A percentile compares a stretch with the other conserved stretches of the same genome.
These are phyloP conservation scores for Xylaria arbuscula DNA, from an alignment of 2,329 filamentous ascomycete genomes.

Conservation along the genomic window DNA sequence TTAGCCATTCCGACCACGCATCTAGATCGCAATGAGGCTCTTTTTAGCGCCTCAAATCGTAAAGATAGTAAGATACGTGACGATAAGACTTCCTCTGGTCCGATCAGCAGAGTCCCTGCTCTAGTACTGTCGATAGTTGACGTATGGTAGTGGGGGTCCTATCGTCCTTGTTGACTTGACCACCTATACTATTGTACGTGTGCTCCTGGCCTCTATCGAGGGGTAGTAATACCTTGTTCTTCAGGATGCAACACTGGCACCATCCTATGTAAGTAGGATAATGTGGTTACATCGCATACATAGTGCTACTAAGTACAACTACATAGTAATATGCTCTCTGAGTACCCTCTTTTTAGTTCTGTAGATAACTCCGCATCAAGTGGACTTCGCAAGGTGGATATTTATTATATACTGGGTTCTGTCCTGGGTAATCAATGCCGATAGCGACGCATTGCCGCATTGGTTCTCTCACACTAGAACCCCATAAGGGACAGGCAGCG, in stretches of 20 bases:
- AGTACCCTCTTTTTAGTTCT: background rate
- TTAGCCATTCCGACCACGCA: background rate
- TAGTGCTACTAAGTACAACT: background rate
- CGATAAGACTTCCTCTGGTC: constrained; percentile 4
- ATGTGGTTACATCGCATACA: constrained; percentile 28
- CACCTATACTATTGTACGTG: background rate
- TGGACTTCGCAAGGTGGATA: constrained; percentile 13
- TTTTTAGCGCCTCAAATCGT: too few species aligned
- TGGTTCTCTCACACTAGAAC: background rate
- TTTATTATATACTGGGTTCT: background rate
- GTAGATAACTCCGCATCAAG: constrained; percentile 17
- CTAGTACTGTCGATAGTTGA: constrained; percentile 5
- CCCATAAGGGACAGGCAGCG: background rate
- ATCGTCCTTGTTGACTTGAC: constrained; percentile 3
- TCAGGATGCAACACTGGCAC: constrained; percentile 6
- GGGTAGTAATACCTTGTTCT: constrained; percentile 1
- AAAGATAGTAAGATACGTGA: background rate
- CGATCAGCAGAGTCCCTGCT: constrained; percentile 9
- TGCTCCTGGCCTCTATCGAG: constrained; percentile 2
- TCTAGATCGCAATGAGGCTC: background rate
- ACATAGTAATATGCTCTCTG: constrained; percentile 10
- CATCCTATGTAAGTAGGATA: background rate
- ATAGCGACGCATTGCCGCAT: constrained; percentile 25
- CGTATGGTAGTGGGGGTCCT: constrained; percentile 25
- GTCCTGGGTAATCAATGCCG: background rate